Evolutionary conservation across 1,284 basidiomycete species (phyloP), one percentile per base, ranked within the genome.

Genomic region (Lignosus rhinocerotis): DNA sequence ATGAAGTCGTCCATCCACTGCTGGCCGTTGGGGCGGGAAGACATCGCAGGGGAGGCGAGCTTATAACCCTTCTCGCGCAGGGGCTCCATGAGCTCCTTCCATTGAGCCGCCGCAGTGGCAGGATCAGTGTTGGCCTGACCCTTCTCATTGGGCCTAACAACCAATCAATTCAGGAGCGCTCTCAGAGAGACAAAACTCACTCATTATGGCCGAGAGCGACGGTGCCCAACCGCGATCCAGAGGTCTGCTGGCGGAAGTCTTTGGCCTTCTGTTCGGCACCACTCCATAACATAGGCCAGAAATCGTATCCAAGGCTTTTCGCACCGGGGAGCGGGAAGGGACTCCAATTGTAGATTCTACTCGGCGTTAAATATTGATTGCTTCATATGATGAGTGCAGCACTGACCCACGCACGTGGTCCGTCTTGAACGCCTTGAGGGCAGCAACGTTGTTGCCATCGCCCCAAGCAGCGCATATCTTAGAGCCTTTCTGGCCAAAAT

Each of bases 221-320:
- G 44, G 79, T 75, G 56, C 85, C 80, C 53, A 84, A 78, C 57
- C 82, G 79, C 51, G 76, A 68, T 19, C 74, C 72, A 42, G 49
- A 1, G 45, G 83, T 83, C 63, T 75, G 70, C 1, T 66, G 62
- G 61, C 74, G 59, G 68, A 85, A 86, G 1, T 78, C 71, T 11
- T 46, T 47, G 42, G 78, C 69, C 62, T 84, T 77, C 51, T 80
- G 76, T 11, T 41, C 12, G 4, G 32, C 2, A 19, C 65, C 60
- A 65, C 88, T 86, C 88, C 89, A 92, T 11, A 90, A 73, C 88
- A 90, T 88, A 55, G 87, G 82, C 61, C 81, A 78, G 70, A 76
- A 83, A 16, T 80, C 72, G 52, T 85, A 72, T 42, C 82, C 83
- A 55, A 79, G 72, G 0, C 62, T 49, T 16, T 71, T 69, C n/a